A percentile compares a stretch with the other conserved stretches of the same genome.
These are phyloP conservation scores for Tirmania nivea DNA, from an alignment of 495 filamentous ascomycete species.

Conservation along the genomic window DNA sequence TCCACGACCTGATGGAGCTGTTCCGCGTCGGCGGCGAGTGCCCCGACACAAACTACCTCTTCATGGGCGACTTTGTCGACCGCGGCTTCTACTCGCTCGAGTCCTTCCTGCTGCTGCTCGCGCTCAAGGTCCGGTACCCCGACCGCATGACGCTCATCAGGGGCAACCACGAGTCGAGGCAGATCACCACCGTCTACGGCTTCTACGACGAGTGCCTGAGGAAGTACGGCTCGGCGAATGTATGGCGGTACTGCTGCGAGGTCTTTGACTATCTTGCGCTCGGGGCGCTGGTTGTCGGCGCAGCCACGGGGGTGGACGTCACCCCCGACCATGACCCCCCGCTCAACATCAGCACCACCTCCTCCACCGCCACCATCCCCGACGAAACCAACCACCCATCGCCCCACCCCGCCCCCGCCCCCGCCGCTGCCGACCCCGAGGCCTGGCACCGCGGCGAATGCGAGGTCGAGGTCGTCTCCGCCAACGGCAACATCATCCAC, in stretches of 20 bases:
- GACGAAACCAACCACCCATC: conserved; percentile 24
- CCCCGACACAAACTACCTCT: conserved; percentile 94
- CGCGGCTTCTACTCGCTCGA: conserved; percentile 96
- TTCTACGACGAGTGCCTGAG: conserved; percentile 97
- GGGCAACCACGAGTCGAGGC: conserved; percentile 90
- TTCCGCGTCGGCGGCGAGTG: conserved; percentile 90
- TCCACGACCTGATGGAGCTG: conserved; percentile 96
- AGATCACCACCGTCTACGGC: conserved; percentile 95
- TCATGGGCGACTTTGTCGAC: conserved; percentile 98
- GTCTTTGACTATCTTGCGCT: conserved; percentile 96
- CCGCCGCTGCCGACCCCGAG: neutral
- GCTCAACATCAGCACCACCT: conserved; percentile 4
- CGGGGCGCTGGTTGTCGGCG: conserved; percentile 80
- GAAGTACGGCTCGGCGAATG: conserved; percentile 93
- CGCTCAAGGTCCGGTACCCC: conserved; percentile 91
- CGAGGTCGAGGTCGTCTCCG: conserved; percentile 81
- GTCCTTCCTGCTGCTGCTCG: conserved; percentile 82
- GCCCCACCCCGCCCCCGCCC: conserved; percentile 5
- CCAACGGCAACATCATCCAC: conserved; percentile 52
- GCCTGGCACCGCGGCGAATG: conserved; percentile 27
- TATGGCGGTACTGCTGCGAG: conserved; percentile 97
- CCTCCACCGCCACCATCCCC: conserved; percentile 27
- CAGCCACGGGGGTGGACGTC: conserved; percentile 47
- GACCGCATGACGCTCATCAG: conserved; percentile 93
- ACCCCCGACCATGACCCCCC: conserved; percentile 15